These are phyloP conservation scores for Naganishia liquefaciens DNA, from an alignment of 1,284 basidiomycete genomes.

Conservation along the genomic window DNA sequence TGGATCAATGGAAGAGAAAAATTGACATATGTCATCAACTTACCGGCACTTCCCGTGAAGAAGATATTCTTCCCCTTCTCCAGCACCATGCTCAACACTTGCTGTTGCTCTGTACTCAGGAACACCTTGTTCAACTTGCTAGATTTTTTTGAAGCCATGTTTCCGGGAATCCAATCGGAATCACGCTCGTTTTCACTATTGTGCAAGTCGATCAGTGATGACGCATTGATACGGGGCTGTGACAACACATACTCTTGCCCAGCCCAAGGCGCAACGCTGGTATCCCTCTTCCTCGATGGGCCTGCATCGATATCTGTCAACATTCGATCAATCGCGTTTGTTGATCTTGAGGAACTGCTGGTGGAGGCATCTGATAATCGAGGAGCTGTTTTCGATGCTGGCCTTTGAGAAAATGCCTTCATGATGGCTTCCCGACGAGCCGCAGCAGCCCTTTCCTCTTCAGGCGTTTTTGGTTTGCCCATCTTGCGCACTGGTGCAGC, in stretches of 20 bases:
- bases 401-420: constrained; percentile 42
- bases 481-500: constrained; percentile 7
- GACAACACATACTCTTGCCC: constrained; percentile 11
- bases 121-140: constrained; percentile 49
- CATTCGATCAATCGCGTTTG: constrained; percentile 23
- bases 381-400: constrained; percentile 28
- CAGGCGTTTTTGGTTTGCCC: constrained; percentile 24
- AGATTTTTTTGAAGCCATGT: constrained; percentile 41
- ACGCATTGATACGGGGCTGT: not conserved
- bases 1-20: not conserved
- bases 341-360: constrained; percentile 12
- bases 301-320: constrained; percentile 17
- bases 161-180: constrained; percentile 16
- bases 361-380: constrained; percentile 9
- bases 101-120: constrained; percentile 78
- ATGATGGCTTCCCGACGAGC: constrained; percentile 48
- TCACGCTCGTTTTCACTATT: constrained; percentile 8
- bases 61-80: constrained; percentile 76
- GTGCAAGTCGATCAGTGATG: not conserved
- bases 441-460: constrained; percentile 41
- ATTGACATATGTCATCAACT: constrained; percentile 44
- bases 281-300: constrained; percentile 23
- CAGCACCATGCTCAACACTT: constrained; percentile 72
- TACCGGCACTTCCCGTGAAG: constrained; percentile 95
- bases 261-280: constrained; percentile 21